A percentile compares a stretch with the other conserved stretches of the same genome.
These are phyloP conservation scores for Myrica gale DNA, from an alignment of 306 rosid species.

Conservation along the genomic window DNA sequence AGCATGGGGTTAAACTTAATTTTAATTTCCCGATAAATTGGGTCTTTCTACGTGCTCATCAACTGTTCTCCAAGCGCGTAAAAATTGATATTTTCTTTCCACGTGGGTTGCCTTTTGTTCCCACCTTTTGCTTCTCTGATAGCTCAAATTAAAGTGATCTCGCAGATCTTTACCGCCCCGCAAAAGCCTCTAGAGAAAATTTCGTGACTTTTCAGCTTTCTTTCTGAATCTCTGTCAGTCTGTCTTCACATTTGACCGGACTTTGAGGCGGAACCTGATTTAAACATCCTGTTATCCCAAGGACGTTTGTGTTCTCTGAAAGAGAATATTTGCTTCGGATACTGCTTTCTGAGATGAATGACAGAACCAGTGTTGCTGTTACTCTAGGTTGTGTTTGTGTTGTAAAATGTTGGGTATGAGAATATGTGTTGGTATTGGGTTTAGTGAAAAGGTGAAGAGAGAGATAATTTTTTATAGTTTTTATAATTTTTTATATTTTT, in stretches of 20 bases:
- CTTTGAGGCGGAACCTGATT: neutral
- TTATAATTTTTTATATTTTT: too few relatives aligned
- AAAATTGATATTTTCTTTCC: neutral
- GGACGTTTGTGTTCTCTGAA: neutral
- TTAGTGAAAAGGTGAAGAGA: too few relatives aligned
- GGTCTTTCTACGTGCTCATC: too few relatives aligned
- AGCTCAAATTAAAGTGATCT: constrained; percentile 40
- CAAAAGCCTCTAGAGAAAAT: constrained; percentile 16
- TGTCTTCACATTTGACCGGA: neutral
- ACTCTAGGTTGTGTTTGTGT: too few relatives aligned
- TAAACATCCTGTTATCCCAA: neutral
- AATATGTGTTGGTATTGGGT: too few relatives aligned
- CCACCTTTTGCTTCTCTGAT: constrained; percentile 33
- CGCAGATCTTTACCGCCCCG: constrained; percentile 25
- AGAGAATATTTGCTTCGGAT: neutral
- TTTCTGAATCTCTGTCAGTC: neutral
- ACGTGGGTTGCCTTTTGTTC: constrained; percentile 20
- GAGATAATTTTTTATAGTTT: too few relatives aligned
- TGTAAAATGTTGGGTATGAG: too few relatives aligned
- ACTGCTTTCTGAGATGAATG: neutral
- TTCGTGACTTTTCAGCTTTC: neutral
- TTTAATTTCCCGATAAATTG: too few relatives aligned
- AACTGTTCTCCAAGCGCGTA: neutral
- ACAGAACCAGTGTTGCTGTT: constrained; percentile 10
- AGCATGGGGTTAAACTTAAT: too few relatives aligned